phyloP scores from a whole-genome alignment of 345 rosid species.

The Mercurialis annua region DNA sequence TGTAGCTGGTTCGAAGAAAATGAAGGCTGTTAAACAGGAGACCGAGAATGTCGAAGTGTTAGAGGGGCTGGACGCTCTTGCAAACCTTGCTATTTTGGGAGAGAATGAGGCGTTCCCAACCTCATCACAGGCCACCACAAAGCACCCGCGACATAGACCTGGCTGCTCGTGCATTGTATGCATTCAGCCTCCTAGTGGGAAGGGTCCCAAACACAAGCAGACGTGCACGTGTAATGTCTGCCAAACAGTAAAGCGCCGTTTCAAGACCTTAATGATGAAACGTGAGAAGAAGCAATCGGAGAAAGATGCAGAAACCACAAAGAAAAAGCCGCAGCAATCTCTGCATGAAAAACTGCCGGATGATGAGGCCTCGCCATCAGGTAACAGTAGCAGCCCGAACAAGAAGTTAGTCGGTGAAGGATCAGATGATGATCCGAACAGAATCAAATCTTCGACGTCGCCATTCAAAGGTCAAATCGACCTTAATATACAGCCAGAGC shows the following conservation, averaged over 20 bases:
- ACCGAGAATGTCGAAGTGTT: constrained; percentile 40
- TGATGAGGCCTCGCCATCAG: constrained; percentile 40
- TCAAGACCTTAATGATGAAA: constrained; percentile 56
- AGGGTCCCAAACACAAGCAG: constrained; percentile 79
- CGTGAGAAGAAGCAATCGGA: constrained; percentile 68
- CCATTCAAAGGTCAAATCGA: constrained; percentile 77
- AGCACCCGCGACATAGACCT: constrained; percentile 87
- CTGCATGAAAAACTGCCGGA: constrained; percentile 38
- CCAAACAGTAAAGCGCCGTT: constrained; percentile 71
- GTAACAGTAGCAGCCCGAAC: constrained; percentile 44
- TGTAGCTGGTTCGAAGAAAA: constrained; percentile 47
- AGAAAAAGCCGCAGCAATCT: constrained; percentile 39
- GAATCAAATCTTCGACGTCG: constrained; percentile 40
- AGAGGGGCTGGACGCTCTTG: constrained; percentile 68
- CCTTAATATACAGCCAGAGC: constrained; percentile 87
- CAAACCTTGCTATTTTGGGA: constrained; percentile 60
- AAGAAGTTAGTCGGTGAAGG: constrained; percentile 36
- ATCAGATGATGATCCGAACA: constrained; percentile 45
- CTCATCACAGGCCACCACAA: constrained; percentile 67
- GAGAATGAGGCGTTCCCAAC: constrained; percentile 47
- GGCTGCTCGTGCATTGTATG: constrained; percentile 96
- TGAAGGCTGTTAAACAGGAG: constrained; percentile 51
- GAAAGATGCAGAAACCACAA: constrained; percentile 49
- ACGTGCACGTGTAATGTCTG: constrained; percentile 79
- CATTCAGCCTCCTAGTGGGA: constrained; percentile 92